phyloP scores from a whole-genome alignment of 768 basidiomycete genomes.

The Leucosporidium yakuticum region DNA sequence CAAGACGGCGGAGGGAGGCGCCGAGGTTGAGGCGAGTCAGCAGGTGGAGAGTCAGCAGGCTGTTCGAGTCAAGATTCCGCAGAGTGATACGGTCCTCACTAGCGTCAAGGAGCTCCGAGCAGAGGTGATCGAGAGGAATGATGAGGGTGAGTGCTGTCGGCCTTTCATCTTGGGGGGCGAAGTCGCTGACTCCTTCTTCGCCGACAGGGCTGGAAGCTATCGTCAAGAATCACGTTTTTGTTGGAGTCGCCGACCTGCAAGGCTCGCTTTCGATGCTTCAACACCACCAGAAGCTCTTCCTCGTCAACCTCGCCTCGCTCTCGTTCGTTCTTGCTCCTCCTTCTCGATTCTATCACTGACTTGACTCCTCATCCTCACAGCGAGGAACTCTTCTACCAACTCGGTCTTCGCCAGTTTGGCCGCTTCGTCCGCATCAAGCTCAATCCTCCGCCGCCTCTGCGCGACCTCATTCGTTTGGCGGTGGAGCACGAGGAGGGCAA shows the following conservation, averaged over 20 bases:
- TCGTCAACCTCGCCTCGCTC: slow-evolving; percentile 76
- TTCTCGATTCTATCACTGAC: not conserved
- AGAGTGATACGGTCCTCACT: slow-evolving; percentile 69
- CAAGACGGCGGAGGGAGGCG: slow-evolving; percentile 30
- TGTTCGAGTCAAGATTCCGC: slow-evolving; percentile 49
- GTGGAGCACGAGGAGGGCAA: slow-evolving; percentile 63
- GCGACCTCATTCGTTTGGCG: slow-evolving; percentile 67
- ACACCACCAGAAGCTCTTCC: slow-evolving; percentile 77
- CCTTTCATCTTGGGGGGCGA: not conserved
- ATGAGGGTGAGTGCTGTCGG: slow-evolving; percentile 62
- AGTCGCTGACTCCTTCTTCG: slow-evolving; percentile 3
- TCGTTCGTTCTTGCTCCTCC: slow-evolving; percentile 53
- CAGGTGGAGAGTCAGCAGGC: slow-evolving; percentile 30
- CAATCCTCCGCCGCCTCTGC: slow-evolving; percentile 71
- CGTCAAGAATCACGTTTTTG: slow-evolving; percentile 78
- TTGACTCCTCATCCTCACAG: slow-evolving; percentile 48
- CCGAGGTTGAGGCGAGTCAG: slow-evolving; percentile 12
- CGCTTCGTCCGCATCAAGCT: slow-evolving; percentile 68
- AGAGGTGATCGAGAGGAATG: slow-evolving; percentile 56
- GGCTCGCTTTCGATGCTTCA: slow-evolving; percentile 76
- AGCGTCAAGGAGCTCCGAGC: slow-evolving; percentile 64
- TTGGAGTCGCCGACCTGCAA: slow-evolving; percentile 76
- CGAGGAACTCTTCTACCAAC: slow-evolving; percentile 91
- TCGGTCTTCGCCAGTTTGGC: slow-evolving; percentile 86
- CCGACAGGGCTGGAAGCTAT: slow-evolving; percentile 70